Evolutionary conservation across 129 eudicot genomes (phyloP).

Genomic region (Pulicaria dysenterica): DNA sequence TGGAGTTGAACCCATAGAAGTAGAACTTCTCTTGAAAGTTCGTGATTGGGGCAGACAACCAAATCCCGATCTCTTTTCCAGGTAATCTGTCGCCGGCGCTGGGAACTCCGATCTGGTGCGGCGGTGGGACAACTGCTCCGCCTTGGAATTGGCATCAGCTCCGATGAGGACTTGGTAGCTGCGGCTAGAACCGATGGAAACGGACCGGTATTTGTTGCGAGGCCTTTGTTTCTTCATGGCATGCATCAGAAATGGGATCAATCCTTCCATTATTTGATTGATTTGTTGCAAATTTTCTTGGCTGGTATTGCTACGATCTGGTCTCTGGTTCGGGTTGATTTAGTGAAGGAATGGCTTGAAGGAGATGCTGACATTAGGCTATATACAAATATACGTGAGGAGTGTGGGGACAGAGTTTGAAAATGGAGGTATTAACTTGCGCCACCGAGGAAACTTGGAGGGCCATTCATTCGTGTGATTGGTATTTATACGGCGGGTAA

Average conservation of each 20-base stretch:
- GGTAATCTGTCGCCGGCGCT: slow-evolving; percentile 20
- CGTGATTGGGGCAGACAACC: slow-evolving; percentile 32
- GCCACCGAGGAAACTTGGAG: slow-evolving; percentile 16
- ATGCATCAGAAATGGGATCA: slow-evolving; percentile 52
- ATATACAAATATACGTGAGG: slow-evolving; percentile 21
- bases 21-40: slow-evolving; percentile 26
- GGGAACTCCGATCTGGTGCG: slow-evolving; percentile 46
- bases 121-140: slow-evolving; percentile 47
- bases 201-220: slow-evolving; percentile 41
- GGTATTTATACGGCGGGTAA: not conserved
- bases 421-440: slow-evolving; percentile 5
- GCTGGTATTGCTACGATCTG: not conserved
- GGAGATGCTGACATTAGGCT: slow-evolving; percentile 2
- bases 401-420: slow-evolving; percentile 32
- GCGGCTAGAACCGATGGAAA: slow-evolving; percentile 51
- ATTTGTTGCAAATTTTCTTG: not conserved
- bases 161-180: slow-evolving; percentile 51
- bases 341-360: slow-evolving; percentile 23
- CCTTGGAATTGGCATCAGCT: slow-evolving; percentile 26
- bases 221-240: slow-evolving; percentile 54
- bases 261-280: slow-evolving; percentile 47
- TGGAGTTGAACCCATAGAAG: slow-evolving; percentile 32
- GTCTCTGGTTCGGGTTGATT: slow-evolving; percentile 11
- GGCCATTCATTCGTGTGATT: slow-evolving; percentile 13
- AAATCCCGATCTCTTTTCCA: slow-evolving; percentile 30